Evolutionary conservation across 805 yeast species (phyloP).

Genomic region (Grigorovia humatica): DNA sequence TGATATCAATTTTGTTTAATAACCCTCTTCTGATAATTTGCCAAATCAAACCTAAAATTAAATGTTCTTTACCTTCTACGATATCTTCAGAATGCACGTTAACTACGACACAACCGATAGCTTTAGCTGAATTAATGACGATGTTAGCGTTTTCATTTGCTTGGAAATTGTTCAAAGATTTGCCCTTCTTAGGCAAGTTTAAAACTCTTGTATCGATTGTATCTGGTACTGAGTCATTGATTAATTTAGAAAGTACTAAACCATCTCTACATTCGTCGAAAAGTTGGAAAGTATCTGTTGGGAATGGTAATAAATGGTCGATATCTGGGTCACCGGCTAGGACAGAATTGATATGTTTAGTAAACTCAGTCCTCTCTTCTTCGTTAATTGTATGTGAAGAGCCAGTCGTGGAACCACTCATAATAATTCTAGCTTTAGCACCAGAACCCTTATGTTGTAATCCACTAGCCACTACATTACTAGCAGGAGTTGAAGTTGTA

Average conservation of each 20-base stretch:
- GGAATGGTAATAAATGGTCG: slow-evolving; percentile 80
- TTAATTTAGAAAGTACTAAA: slow-evolving; percentile 79
- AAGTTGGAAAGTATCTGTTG: slow-evolving; percentile 86
- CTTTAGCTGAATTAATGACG: slow-evolving; percentile 96
- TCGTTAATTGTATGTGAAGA: slow-evolving; percentile 94
- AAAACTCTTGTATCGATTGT: slow-evolving; percentile 96
- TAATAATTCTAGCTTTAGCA: slow-evolving; percentile 64
- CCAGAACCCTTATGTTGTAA: slow-evolving; percentile 44
- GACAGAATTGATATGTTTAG: slow-evolving; percentile 89
- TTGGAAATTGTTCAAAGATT: slow-evolving; percentile 81
- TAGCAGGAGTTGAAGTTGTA: slow-evolving; percentile 5
- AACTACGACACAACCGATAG: slow-evolving; percentile 96
- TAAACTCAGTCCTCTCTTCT: slow-evolving; percentile 92
- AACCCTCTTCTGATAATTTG: slow-evolving; percentile 95
- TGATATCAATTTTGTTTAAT: slow-evolving; percentile 89
- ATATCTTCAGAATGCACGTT: slow-evolving; percentile 95
- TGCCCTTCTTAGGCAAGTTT: slow-evolving; percentile 74
- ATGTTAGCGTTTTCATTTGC: slow-evolving; percentile 96
- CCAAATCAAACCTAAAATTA: slow-evolving; percentile 88
- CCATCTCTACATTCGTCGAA: slow-evolving; percentile 97
- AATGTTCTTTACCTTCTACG: slow-evolving; percentile 87
- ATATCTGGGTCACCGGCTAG: slow-evolving; percentile 80
- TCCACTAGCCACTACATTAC: no score
- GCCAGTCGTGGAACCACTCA: slow-evolving; percentile 80
- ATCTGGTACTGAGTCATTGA: slow-evolving; percentile 96